phyloP scores from a whole-genome alignment of 2,329 filamentous ascomycete genomes.

The Zalaria sp. region DNA sequence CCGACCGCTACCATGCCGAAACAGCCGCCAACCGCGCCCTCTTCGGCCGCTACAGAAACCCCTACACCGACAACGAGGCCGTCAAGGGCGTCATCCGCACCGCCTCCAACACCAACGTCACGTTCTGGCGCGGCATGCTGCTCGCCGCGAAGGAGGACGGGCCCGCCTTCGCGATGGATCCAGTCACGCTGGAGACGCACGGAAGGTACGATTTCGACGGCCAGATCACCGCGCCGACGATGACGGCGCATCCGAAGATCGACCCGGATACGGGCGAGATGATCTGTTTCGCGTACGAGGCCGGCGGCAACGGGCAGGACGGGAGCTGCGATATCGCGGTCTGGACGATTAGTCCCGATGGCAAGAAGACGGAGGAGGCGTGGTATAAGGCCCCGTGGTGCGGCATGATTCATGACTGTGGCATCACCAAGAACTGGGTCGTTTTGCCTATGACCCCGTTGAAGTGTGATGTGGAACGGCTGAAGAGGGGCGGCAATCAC shows the following conservation, averaged over 20 bases:
- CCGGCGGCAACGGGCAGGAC: conserved; percentile 21
- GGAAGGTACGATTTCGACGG: conserved; percentile 25
- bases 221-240: conserved; percentile 24
- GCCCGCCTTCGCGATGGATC: conserved; percentile 25
- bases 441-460: conserved; percentile 24
- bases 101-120: conserved; percentile 46
- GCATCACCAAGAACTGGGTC: conserved; percentile 24
- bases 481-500: conserved; percentile 25
- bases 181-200: conserved; percentile 24
- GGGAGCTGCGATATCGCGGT: conserved; percentile 20
- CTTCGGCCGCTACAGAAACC: conserved; percentile 44
- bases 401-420: conserved; percentile 26
- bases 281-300: conserved; percentile 27
- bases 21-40: conserved; percentile 24
- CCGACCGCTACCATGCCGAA: conserved; percentile 27
- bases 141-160: conserved; percentile 38
- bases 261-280: conserved; percentile 28
- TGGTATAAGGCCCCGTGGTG: conserved; percentile 26
- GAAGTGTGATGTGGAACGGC: conserved; percentile 19
- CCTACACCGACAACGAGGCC: conserved; percentile 41
- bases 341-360: conserved; percentile 24
- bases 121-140: conserved; percentile 42
- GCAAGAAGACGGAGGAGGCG: conserved; percentile 23
- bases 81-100: conserved; percentile 42
- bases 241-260: conserved; percentile 31